Base-by-base conservation (phyloP, 768 basidiomycete genomes). In the Pleurotus sapidus region DNA sequence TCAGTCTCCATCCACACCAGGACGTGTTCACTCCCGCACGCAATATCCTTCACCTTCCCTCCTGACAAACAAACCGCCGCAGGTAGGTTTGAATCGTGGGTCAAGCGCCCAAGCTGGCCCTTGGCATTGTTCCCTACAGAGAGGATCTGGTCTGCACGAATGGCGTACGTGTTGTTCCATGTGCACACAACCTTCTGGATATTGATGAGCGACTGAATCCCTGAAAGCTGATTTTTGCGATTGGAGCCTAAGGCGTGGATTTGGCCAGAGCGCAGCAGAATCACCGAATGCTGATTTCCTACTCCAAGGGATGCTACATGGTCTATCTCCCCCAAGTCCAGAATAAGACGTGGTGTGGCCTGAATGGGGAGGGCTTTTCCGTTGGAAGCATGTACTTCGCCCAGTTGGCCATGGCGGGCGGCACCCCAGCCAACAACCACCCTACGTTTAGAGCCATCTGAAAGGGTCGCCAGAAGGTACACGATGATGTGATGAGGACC, bases 21-120 rank as follows among this genome's bases (percentile, higher is more conserved):
- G 3, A 92, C 81, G 70, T 98, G 95, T 69, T 98, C 95, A 63
- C 90, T 93, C 17, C 95, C 94, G 57, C 89, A 91, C 0, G 81
- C 82, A 12, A 95, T 58, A 30, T 58, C 58, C 20, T 56, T 60
- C 27, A 75, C 46, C 39, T 27, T 27, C 39, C 39, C 39, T 43
- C 9, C 64, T 59, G 1, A 58, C 51, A 79, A 70, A 4, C 72
- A 58, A 37, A 72, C 69, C 3, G 71, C 68, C 18, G 42, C 61
- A 50, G 68, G 63, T 18, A 59, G 54, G 12, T 56, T 45, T 24
- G 64, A 66, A 11, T 57, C 61, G 1, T 60, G 59, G 1, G 63
- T 67, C 61, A 64, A 63, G 63, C 77, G 73, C 20, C 89, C 91
- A 12, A 91, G 83, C 65, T 93, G 92, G 4, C 88, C 85, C 61